Percentiles rank a stretch among this genome's conserved stretches.
Evolutionary conservation across 176 grass and related monocot genomes (phyloP).

Genomic region (Pontederia paniculata): DNA sequence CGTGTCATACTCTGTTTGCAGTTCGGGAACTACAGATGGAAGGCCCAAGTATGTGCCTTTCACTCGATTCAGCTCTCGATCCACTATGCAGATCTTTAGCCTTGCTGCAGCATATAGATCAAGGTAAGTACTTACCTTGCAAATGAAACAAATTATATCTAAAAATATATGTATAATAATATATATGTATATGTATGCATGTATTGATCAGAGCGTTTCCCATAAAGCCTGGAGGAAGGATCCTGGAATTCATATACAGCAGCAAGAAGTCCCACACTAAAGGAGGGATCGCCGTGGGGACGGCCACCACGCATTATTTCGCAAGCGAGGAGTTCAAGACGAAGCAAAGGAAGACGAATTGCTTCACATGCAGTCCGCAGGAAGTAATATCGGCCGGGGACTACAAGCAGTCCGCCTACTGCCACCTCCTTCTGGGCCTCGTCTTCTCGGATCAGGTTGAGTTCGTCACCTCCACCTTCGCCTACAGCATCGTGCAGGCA

Average conservation of each 20-base stretch:
- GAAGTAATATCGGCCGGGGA: constrained; percentile 71
- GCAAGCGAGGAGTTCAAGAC: constrained; percentile 47
- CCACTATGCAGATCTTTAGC: constrained; percentile 62
- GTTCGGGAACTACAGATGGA: constrained; percentile 92
- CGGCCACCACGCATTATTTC: constrained; percentile 82
- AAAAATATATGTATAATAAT: neutral
- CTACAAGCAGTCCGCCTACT: constrained; percentile 75
- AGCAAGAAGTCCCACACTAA: constrained; percentile 66
- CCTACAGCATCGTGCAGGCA: constrained; percentile 78
- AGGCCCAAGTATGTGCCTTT: constrained; percentile 87
- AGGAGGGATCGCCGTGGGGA: constrained; percentile 64
- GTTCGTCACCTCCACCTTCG: constrained; percentile 60
- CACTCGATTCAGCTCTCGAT: constrained; percentile 65
- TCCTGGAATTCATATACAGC: constrained; percentile 78
- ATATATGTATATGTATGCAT: constrained; percentile 6
- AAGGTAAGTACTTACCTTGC: too few relatives aligned
- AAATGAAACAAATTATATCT: too few relatives aligned
- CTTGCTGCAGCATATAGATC: constrained; percentile 73
- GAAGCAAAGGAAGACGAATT: constrained; percentile 56
- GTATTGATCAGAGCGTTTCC: constrained; percentile 51
- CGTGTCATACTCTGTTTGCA: constrained; percentile 8
- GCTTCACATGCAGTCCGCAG: constrained; percentile 61
- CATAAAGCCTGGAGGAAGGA: constrained; percentile 71
- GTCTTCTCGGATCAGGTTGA: constrained; percentile 68
- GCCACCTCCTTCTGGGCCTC: constrained; percentile 84